These are phyloP conservation scores for Diplodia mutila DNA, from an alignment of 2,329 filamentous ascomycete genomes.

Conservation along the genomic window DNA sequence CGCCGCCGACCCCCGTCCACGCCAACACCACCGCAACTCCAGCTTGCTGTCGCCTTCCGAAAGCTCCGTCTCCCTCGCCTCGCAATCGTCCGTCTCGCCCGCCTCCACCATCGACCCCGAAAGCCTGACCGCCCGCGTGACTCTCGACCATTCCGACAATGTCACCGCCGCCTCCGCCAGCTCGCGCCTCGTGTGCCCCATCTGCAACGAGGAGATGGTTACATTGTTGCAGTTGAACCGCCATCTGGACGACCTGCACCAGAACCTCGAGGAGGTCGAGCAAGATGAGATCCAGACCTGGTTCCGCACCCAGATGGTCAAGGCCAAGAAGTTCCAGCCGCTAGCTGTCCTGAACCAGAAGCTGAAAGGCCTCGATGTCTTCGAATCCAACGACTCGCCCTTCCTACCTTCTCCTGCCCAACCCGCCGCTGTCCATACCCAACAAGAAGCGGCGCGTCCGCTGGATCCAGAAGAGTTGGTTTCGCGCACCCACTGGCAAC, in stretches of 20 bases:
- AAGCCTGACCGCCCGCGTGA: conserved; percentile 81
- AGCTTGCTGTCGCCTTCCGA: conserved; percentile 63
- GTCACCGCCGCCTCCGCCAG: conserved; percentile 61
- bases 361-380: conserved; percentile 87
- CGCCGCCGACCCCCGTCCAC: conserved; percentile 49
- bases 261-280: conserved; percentile 83
- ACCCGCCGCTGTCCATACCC: conserved; percentile 41
- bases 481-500: conserved; percentile 87
- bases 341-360: conserved; percentile 92
- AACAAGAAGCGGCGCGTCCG: conserved; percentile 35
- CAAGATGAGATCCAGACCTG: conserved; percentile 96
- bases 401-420: conserved; percentile 43
- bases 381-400: conserved; percentile 82
- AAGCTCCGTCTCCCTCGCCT: conserved; percentile 78
- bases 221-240: conserved; percentile 87
- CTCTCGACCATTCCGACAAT: conserved; percentile 63
- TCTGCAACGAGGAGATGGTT: conserved; percentile 97
- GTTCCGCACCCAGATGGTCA: conserved; percentile 93
- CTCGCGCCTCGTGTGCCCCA: conserved; percentile 85
- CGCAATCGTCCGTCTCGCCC: conserved; percentile 72
- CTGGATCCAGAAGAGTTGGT: conserved; percentile 89
- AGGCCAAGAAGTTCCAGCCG: conserved; percentile 91
- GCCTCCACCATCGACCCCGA: conserved; percentile 71
- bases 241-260: conserved; percentile 85
- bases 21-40: conserved; percentile 47